Evolutionary conservation across 148 eudicot species (phyloP).

Genomic region (Heliosperma pusillum): DNA sequence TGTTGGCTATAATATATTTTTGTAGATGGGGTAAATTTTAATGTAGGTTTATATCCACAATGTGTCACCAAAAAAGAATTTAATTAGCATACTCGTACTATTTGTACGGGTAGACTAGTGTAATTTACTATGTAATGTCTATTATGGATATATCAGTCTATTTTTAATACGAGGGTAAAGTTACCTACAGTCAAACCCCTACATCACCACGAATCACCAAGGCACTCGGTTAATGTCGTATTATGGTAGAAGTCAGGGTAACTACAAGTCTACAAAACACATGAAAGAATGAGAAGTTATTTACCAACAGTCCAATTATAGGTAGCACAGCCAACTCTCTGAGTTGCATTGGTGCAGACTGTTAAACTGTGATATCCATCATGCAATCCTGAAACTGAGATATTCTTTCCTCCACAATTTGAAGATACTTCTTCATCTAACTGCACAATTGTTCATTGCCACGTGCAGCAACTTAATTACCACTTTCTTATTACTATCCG

Average conservation of each 20-base stretch:
- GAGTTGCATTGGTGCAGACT: constrained; percentile 58
- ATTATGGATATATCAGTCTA: too few species aligned
- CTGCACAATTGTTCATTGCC: constrained; percentile 45
- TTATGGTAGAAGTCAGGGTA: background rate
- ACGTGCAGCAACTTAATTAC: constrained; percentile 11
- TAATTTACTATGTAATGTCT: too few species aligned
- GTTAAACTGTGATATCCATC: constrained; percentile 76
- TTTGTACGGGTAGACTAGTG: too few species aligned
- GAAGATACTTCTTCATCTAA: constrained; percentile 50
- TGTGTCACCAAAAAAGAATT: too few species aligned
- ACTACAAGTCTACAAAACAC: background rate
- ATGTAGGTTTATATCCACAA: too few species aligned
- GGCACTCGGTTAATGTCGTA: too few species aligned
- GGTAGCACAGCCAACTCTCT: constrained; percentile 58
- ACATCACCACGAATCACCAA: too few species aligned
- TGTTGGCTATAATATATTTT: too few species aligned
- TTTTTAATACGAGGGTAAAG: too few species aligned
- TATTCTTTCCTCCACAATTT: constrained; percentile 49
- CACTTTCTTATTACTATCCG: constrained; percentile 8
- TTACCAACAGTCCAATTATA: constrained; percentile 87
- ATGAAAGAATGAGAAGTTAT: constrained; percentile 15
- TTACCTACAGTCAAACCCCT: too few species aligned
- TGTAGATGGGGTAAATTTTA: too few species aligned
- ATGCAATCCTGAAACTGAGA: constrained; percentile 42
- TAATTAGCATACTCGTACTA: too few species aligned